Percentiles rank a stretch among this genome's conserved stretches.
Conservation (phyloP, 805 yeast species). For the Candida patagonica region DNA sequence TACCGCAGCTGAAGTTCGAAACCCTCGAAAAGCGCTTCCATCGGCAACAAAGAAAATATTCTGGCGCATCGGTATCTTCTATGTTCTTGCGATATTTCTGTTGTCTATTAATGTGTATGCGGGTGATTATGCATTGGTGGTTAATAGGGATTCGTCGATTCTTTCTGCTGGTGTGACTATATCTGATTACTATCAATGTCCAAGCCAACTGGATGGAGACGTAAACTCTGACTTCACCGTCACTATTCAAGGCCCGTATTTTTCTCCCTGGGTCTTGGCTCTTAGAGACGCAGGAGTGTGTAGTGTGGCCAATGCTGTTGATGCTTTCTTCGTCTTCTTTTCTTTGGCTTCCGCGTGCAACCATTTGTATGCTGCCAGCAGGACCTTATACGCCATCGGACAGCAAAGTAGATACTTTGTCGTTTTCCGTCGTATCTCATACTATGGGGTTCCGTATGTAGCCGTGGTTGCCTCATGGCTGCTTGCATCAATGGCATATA, state of each 20-base stretch:
- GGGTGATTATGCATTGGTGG: slow-evolving; percentile 49
- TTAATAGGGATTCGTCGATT: no score
- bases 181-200: not conserved
- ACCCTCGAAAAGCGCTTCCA: slow-evolving; percentile 70
- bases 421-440: slow-evolving; percentile 49
- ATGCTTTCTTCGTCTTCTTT: slow-evolving; percentile 44
- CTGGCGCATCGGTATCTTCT: slow-evolving; percentile 58
- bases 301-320: slow-evolving; percentile 40
- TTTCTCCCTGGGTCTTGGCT: slow-evolving; percentile 42
- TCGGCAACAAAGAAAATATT: slow-evolving; percentile 68
- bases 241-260: slow-evolving; percentile 13
- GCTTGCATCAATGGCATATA: slow-evolving; percentile 51
- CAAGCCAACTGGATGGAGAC: not conserved
- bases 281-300: slow-evolving; percentile 44
- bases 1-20: slow-evolving; percentile 79
- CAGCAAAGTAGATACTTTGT: slow-evolving; percentile 53
- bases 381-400: slow-evolving; percentile 44
- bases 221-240: not conserved
- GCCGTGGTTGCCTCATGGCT: slow-evolving; percentile 57
- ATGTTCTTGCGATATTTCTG: slow-evolving; percentile 55
- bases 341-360: slow-evolving; percentile 51
- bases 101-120: slow-evolving; percentile 66
- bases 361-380: slow-evolving; percentile 51
- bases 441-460: slow-evolving; percentile 61
- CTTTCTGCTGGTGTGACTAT: not conserved